Evolutionary conservation across 2,329 filamentous ascomycete species (phyloP), one percentile per base, ranked within the genome.

Genomic region (Penicillium digitatum): DNA sequence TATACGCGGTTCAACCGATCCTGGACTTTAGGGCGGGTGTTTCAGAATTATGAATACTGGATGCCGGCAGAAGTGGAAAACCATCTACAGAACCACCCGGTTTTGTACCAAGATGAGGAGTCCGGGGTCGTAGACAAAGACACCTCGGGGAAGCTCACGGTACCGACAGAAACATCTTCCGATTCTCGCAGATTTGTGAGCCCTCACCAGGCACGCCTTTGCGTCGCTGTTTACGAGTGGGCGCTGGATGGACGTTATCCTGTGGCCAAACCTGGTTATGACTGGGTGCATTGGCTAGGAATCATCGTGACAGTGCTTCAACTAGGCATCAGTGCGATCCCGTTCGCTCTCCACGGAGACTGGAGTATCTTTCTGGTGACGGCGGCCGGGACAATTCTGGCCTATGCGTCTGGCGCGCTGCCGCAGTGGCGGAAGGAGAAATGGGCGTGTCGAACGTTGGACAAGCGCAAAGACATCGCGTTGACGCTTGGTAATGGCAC

Each of bases 371-470:
- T 80, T 5, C 52, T 78, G 22, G 66, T 78, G 29, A 77, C 75
- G 0, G 66, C 54, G 0, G 57, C 43, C 5, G 78, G 76, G 1
- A 79, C 63, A 10, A 2, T 70, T 1, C 65, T 81, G 4, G 68
- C 72, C 2, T 58, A 74, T 8, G 49, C 62, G 1, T 69, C 69
- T 0, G 74, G 74, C 0, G 56, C 65, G 2, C 60, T 80, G 5
- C 65, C 69, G 5, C 76, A 79, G 58, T 79, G 76, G 76, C 63
- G 58, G 20, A 59, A 57, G 10, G 78, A 80, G 62, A 80, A 79
- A 58, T 76, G 73, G 69, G 67, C 72, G 0, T 76, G 72, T 59
- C 68, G 72, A 16, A 57, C 53, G 3, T 55, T 63, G 6, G 58
- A 62, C n/a, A 60, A 63, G 16, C 68, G 72, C 47, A 71, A 62